Conservation (phyloP, 2,329 filamentous ascomycete species). For the Scleromitrula shiraiana region DNA sequence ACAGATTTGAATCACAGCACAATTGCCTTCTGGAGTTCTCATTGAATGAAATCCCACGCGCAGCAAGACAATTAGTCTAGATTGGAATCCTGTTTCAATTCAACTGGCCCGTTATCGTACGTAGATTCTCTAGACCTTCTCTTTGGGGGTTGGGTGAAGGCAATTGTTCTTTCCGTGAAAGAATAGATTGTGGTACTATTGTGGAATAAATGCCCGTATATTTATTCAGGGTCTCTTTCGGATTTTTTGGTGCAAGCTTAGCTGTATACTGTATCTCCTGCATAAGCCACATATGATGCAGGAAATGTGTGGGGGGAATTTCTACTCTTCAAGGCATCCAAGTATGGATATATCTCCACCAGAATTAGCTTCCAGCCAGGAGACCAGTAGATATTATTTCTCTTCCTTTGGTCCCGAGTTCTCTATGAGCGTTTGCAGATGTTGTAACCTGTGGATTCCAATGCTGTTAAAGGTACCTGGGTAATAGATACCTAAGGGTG, state of each 20-base stretch:
- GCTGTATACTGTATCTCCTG: slow-evolving; percentile 9
- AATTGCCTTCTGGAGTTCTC: no score
- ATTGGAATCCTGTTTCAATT: slow-evolving; percentile 20
- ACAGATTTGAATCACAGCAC: background rate
- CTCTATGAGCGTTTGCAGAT: no score
- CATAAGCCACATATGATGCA: slow-evolving; percentile 6
- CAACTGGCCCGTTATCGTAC: slow-evolving; percentile 11
- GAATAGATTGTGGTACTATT: background rate
- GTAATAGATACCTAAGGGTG: no score
- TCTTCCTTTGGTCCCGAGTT: no score
- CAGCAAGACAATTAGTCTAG: slow-evolving; percentile 3
- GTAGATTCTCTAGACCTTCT: background rate
- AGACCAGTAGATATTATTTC: no score
- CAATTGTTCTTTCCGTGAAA: slow-evolving; percentile 4
- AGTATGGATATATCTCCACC: no score
- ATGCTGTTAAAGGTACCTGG: no score
- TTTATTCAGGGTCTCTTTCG: background rate
- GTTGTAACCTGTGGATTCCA: no score
- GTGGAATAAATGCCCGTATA: no score
- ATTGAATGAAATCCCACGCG: slow-evolving; percentile 11
- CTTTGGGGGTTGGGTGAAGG: background rate
- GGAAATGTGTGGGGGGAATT: slow-evolving; percentile 1
- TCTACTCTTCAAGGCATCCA: no score
- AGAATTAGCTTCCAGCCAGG: no score
- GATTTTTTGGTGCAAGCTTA: background rate